phyloP scores from a whole-genome alignment of 129 eudicot species.

The Glebionis coronaria region DNA sequence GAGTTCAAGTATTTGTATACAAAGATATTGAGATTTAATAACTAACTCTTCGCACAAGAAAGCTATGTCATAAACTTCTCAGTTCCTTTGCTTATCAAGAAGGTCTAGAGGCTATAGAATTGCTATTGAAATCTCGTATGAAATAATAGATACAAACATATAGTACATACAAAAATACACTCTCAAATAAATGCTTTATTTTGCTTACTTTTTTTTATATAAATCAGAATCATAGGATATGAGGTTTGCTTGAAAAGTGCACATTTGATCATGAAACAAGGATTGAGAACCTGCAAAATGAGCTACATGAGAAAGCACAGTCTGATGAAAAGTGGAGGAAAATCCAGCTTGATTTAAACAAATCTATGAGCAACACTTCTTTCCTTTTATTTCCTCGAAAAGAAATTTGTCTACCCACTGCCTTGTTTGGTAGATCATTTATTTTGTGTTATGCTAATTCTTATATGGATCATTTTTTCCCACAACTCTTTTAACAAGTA shows the following conservation, averaged over 20 bases:
- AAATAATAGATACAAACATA: neutral
- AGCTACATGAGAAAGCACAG: slow-evolving; percentile 66
- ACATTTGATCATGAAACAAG: slow-evolving; percentile 83
- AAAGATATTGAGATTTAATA: too few species aligned
- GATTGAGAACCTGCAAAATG: slow-evolving; percentile 79
- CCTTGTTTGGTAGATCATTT: neutral
- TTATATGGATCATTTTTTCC: slow-evolving; percentile 3
- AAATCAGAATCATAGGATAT: slow-evolving; percentile 75
- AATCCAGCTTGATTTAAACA: slow-evolving; percentile 61
- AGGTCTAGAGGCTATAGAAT: neutral
- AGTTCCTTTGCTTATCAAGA: too few species aligned
- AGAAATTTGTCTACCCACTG: neutral
- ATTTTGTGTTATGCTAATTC: neutral
- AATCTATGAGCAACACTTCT: slow-evolving; percentile 45
- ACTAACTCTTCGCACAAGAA: too few species aligned
- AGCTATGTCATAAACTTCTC: too few species aligned
- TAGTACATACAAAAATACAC: neutral
- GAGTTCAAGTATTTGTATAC: too few species aligned
- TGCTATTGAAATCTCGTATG: slow-evolving; percentile 13
- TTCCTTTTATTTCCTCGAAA: neutral
- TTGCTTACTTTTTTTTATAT: slow-evolving; percentile 21
- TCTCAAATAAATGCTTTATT: slow-evolving; percentile 17
- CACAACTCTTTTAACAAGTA: slow-evolving; percentile 25
- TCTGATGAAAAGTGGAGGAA: slow-evolving; percentile 92
- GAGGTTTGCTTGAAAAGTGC: slow-evolving; percentile 94